phyloP scores from a whole-genome alignment of 148 eudicot genomes.

The Rhododendron williamsianum region DNA sequence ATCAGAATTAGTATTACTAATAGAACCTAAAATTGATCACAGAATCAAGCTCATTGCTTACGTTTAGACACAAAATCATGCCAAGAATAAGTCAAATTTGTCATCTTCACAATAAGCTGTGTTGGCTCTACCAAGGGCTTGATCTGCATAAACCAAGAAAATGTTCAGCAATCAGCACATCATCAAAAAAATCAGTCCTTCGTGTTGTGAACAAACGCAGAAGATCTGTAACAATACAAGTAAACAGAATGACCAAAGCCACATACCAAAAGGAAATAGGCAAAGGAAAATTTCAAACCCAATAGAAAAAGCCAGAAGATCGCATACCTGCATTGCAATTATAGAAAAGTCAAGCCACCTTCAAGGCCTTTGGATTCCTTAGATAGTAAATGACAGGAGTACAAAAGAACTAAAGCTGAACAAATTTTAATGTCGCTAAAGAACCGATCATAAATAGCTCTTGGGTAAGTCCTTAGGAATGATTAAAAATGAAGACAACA shows the following conservation, averaged over 20 bases:
- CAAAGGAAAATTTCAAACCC: conserved; percentile 75
- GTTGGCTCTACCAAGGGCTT: conserved; percentile 82
- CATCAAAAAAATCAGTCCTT: not conserved
- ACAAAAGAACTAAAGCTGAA: not conserved
- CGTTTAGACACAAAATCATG: conserved; percentile 87
- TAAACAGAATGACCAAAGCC: not conserved
- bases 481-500: not conserved
- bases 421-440: not conserved
- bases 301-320: conserved; percentile 85
- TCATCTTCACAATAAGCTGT: conserved; percentile 36
- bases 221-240: not conserved
- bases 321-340: conserved; percentile 49
- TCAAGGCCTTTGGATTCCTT: not conserved
- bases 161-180: not conserved
- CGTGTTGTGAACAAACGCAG: not conserved
- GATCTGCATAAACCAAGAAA: conserved; percentile 44
- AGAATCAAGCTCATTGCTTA: conserved; percentile 33
- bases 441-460: not conserved
- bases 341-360: not conserved
- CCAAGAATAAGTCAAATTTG: conserved; percentile 63
- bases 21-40: not conserved
- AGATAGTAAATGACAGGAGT: not conserved
- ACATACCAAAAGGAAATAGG: conserved; percentile 83
- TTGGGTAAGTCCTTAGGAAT: not conserved
- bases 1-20: not conserved